Evolutionary conservation across 768 basidiomycete genomes (phyloP), one percentile per base, ranked within the genome.

Genomic region (Pisolithus marmoratus): DNA sequence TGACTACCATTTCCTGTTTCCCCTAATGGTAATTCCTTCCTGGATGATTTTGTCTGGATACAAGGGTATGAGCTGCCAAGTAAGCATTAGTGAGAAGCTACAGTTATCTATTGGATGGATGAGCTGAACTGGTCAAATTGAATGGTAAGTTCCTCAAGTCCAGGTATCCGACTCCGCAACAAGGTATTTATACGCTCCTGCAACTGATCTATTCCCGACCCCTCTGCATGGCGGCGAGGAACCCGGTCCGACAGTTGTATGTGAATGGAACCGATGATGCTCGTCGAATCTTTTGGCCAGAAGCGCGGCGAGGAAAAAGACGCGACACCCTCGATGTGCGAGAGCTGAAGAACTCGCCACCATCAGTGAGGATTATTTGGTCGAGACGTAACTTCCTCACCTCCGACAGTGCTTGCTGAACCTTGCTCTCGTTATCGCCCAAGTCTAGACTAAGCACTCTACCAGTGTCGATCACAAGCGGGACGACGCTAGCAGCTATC

Each of bases 401-500:
- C 75, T 89, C 84, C 23, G 71, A 67, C 26, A 90, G 72, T 17
- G 85, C 85, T 41, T 70, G 64, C 47, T 80, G 73, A 48, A 90
- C 83, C 38, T 62, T 70, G 9, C 61, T 63, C 46, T 81, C 78
- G 23, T 77, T 75, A 47, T 80, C 76, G n/a, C 83, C 85, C 23
- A 97, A 73, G 62, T 97, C 96, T 40, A 99, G 72, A 51, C 86
- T 83, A 40, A 99, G 78, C 9, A 98, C 82, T 58, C 81, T 85
- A 2, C 91, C 96, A 0, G 90, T 91, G 67, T 98, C 96, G 57
- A 95, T 79, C 20, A 99, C 93, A 38, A 99, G 83, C 11, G 96
- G 96, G 22, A 95, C 76, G 19, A 99, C 96, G 64, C 93, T 95
- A 5, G 91, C 94, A 20, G 92, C 91, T 60, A 99, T 99, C 57